These are phyloP conservation scores for Panicum virgatum DNA, from an alignment of 202 grass and related monocot genomes.

Conservation along the genomic window DNA sequence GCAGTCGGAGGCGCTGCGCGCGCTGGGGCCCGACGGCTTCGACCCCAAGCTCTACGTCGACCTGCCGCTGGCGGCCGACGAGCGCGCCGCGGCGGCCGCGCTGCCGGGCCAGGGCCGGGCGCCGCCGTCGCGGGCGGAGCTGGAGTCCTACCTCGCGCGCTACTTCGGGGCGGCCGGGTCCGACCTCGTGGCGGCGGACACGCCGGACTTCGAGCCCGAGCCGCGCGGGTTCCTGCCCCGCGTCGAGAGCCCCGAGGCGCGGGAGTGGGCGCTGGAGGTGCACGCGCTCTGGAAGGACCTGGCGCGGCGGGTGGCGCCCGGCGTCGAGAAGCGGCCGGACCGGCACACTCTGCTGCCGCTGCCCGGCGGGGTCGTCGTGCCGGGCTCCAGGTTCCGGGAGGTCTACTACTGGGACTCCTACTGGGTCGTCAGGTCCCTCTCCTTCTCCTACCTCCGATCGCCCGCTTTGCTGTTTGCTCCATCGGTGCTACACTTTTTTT, in stretches of 20 bases:
- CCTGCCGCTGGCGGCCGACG: slow-evolving; percentile 62
- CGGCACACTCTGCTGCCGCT: slow-evolving; percentile 83
- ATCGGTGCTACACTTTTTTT: neutral
- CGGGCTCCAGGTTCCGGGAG: slow-evolving; percentile 82
- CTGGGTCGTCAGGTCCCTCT: slow-evolving; percentile 76
- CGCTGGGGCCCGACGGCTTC: slow-evolving; percentile 53
- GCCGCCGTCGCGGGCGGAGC: slow-evolving; percentile 18
- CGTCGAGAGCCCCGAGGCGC: slow-evolving; percentile 58
- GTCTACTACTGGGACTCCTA: slow-evolving; percentile 99
- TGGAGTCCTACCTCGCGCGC: slow-evolving; percentile 47
- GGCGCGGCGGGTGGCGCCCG: slow-evolving; percentile 45
- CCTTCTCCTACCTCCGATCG: neutral
- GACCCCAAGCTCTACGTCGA: slow-evolving; percentile 93
- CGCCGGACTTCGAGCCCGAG: slow-evolving; percentile 57
- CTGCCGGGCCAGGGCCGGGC: slow-evolving; percentile 33
- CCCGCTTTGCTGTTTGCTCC: neutral
- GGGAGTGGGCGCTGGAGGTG: slow-evolving; percentile 82
- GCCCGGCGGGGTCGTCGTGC: slow-evolving; percentile 55
- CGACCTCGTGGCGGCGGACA: slow-evolving; percentile 56
- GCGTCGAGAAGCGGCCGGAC: slow-evolving; percentile 45
- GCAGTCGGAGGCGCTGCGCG: slow-evolving; percentile 63
- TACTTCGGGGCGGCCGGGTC: slow-evolving; percentile 58
- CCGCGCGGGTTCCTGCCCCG: slow-evolving; percentile 70
- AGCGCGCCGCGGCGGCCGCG: slow-evolving; percentile 34
- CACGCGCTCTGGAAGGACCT: slow-evolving; percentile 83